Base-by-base conservation (phyloP, 2,329 filamentous ascomycete species). In the Colletotrichum brevisporum region DNA sequence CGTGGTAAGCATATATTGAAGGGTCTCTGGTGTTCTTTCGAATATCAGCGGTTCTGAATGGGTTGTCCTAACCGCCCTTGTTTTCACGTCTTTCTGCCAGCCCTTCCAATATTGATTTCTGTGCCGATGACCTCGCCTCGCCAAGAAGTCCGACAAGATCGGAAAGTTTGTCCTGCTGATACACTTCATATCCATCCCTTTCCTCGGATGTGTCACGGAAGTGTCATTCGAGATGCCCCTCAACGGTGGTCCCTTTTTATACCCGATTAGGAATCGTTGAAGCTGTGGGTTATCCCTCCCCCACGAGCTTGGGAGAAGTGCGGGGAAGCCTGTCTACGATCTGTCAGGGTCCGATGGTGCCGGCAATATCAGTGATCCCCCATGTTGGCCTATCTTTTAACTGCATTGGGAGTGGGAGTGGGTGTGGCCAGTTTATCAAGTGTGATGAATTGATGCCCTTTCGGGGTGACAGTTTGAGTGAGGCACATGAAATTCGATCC, bases 211-310 rank as follows among this genome's bases (percentile, higher is more conserved):
- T 50, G 47, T 10, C 24, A 12, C n/a, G 4, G 9, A 6, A 18
- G n/a, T 26, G 41, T 21, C 56, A 51, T 36, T 26, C 39, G 13
- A 10, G 12, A 21, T 6, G 18, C 48, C 60, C 65, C 60, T 48
- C 65, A 16, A 16, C 21, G 31, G n/a, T 68, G 60, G 65, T 45
- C 60, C 12, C 47, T 21, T 53, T 48, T 26, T 12, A 47, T 63
- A 31, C 59, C 59, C 36, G 13, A 64, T 57, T 53, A 5, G 59
- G 64, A 45, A 27, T 57, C 36, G 13, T 51, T 16, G 6, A 16
- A 15, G 27, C n/a, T 26, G 10, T 27, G 36, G 26, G 27, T 39
- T 43, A 56, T n/a, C 21, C 36, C 26, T n/a, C 41, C 41, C 41
- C 13, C 41, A 43, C 41, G 15, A 43, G 41, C 10, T 43, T 43